A percentile compares a stretch with the other conserved stretches of the same genome.
phyloP scores from a whole-genome alignment of 768 basidiomycete genomes.

The Lyophyllum decastes region DNA sequence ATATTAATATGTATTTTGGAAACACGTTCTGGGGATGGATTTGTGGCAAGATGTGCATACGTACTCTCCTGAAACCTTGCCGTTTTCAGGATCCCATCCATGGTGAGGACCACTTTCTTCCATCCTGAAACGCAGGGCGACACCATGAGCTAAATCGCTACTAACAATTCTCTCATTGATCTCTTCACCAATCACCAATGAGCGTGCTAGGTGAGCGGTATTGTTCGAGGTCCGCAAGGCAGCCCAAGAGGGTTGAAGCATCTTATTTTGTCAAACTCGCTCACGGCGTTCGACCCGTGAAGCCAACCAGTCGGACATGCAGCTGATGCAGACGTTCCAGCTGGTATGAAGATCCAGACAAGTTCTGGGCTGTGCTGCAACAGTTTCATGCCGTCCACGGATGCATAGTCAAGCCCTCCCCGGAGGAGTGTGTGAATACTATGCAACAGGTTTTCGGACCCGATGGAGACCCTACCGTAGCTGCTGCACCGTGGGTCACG shows the following conservation, averaged over 20 bases:
- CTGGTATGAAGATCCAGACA: slow-evolving; percentile 18
- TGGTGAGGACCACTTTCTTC: too few relatives aligned
- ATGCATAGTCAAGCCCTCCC: slow-evolving; percentile 21
- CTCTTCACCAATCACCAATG: too few relatives aligned
- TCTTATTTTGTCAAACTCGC: slow-evolving; percentile 30
- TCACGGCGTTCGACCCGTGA: slow-evolving; percentile 29
- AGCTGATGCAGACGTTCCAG: slow-evolving; percentile 20
- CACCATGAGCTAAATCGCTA: too few relatives aligned
- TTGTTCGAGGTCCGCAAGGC: slow-evolving; percentile 35
- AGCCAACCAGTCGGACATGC: slow-evolving; percentile 20
- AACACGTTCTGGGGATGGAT: background rate
- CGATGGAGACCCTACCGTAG: slow-evolving; percentile 24
- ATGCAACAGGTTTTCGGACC: slow-evolving; percentile 23
- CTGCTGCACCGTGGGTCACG: background rate
- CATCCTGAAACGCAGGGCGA: too few relatives aligned
- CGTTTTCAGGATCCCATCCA: too few relatives aligned
- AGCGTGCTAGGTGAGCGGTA: too few relatives aligned
- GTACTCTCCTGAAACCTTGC: too few relatives aligned
- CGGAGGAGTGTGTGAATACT: background rate
- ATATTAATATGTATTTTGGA: slow-evolving; percentile 1
- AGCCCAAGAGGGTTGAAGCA: slow-evolving; percentile 38
- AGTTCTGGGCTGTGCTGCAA: slow-evolving; percentile 19
- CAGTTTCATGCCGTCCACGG: slow-evolving; percentile 27
- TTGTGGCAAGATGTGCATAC: too few relatives aligned
- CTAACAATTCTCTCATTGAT: too few relatives aligned